phyloP scores from a whole-genome alignment of 108 stramenopile species.

The Skeletonema potamos region DNA sequence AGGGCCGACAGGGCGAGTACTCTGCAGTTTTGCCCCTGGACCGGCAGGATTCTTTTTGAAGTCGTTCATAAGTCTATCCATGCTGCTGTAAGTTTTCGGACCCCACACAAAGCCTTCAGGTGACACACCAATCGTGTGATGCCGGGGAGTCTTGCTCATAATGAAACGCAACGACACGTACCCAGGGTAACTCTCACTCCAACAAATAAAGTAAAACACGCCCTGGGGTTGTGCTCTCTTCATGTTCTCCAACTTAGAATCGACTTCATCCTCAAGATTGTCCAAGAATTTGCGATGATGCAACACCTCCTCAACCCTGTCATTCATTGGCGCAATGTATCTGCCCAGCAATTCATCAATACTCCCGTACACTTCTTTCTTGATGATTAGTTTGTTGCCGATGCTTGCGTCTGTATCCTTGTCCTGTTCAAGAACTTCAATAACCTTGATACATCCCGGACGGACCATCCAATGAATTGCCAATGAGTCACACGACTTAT shows the following conservation, averaged over 20 bases:
- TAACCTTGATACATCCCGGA: slow-evolving; percentile 77
- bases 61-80: slow-evolving; percentile 78
- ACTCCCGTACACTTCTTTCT: slow-evolving; percentile 83
- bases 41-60: slow-evolving; percentile 87
- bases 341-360: slow-evolving; percentile 87
- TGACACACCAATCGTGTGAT: slow-evolving; percentile 78
- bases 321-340: slow-evolving; percentile 88
- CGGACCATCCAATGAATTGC: slow-evolving; percentile 87
- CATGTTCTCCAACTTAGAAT: slow-evolving; percentile 63
- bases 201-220: slow-evolving; percentile 78
- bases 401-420: slow-evolving; percentile 88
- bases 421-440: slow-evolving; percentile 84
- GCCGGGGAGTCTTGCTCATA: slow-evolving; percentile 56
- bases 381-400: slow-evolving; percentile 80
- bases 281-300: slow-evolving; percentile 85
- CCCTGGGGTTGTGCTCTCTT: slow-evolving; percentile 59
- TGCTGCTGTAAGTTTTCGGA: slow-evolving; percentile 48
- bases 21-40: slow-evolving; percentile 11
- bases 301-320: slow-evolving; percentile 76
- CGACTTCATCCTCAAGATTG: slow-evolving; percentile 75
- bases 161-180: slow-evolving; percentile 79
- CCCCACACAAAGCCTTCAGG: slow-evolving; percentile 83
- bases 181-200: slow-evolving; percentile 86
- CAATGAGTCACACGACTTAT: slow-evolving; percentile 75
- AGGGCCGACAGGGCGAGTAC: slow-evolving; percentile 6